A percentile compares a stretch with the other conserved stretches of the same genome.
Conservation (phyloP, 2,329 filamentous ascomycete genomes). For the Diaporthe nobilis region DNA sequence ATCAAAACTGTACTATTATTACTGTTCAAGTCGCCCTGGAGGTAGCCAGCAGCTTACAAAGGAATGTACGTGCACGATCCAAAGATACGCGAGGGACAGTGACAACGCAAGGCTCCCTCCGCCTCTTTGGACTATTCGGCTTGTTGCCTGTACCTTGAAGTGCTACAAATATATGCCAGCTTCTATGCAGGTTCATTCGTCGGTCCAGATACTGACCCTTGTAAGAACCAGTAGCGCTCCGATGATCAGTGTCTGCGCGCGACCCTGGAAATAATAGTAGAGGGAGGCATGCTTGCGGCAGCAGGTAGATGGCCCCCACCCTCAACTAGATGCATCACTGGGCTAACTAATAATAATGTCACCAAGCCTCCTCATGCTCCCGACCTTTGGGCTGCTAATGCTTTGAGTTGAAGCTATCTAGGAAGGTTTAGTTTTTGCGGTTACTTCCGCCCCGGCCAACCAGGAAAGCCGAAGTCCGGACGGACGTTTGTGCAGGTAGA, state of each 20-base stretch:
- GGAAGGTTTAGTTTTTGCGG: slow-evolving; percentile 20
- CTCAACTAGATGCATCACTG: not conserved
- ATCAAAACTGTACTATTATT: not conserved
- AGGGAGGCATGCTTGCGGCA: not conserved
- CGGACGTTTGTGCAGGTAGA: not conserved
- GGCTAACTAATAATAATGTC: slow-evolving; percentile 3
- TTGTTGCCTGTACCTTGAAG: not conserved
- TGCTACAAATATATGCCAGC: not conserved
- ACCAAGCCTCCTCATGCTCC: not conserved
- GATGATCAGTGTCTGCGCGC: not conserved
- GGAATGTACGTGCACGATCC: not conserved
- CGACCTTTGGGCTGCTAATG: not conserved
- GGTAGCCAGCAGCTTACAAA: not conserved
- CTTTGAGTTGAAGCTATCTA: not conserved
- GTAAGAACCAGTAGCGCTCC: not conserved
- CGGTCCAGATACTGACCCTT: not conserved
- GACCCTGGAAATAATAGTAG: not conserved
- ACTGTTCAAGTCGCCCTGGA: not conserved
- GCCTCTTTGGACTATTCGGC: not conserved
- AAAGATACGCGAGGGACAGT: not conserved
- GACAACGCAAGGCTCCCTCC: too few relatives aligned
- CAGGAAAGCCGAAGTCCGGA: not conserved
- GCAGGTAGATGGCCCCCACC: not conserved
- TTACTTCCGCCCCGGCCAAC: slow-evolving; percentile 27
- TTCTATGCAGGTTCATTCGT: not conserved